phyloP scores from a whole-genome alignment of 2,329 filamentous ascomycete genomes.

The Verticillium isaacii region DNA sequence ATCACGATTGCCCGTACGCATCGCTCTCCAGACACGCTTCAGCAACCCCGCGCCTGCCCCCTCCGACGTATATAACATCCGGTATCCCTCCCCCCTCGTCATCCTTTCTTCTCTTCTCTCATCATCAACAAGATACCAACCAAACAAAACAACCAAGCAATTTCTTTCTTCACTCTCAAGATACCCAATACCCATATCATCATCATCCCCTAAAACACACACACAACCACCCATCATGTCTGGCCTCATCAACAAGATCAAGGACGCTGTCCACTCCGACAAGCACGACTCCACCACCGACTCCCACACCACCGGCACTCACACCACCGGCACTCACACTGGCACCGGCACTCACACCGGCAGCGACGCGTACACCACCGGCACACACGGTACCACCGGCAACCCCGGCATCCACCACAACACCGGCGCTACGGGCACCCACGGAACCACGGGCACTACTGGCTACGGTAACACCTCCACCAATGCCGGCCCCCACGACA shows the following conservation, averaged over 20 bases:
- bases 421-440: conserved; percentile 6
- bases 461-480: conserved; percentile 18
- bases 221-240: conserved; percentile 42
- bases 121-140: conserved; percentile 11
- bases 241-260: conserved; percentile 54
- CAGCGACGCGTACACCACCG: conserved; percentile 11
- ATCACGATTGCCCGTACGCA: neutral
- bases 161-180: conserved; percentile 4
- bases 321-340: conserved; percentile 20
- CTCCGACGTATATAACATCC: conserved; percentile 11
- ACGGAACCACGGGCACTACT: conserved; percentile 8
- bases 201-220: neutral
- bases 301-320: conserved; percentile 5
- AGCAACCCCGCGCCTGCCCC: neutral
- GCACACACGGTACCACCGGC: conserved; percentile 18
- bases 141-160: conserved; percentile 6
- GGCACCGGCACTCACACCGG: conserved; percentile 9
- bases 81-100: conserved; percentile 3
- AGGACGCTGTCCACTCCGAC: conserved; percentile 47
- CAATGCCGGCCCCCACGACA: conserved; percentile 30
- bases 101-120: neutral
- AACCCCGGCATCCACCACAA: conserved; percentile 32
- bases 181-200: conserved; percentile 9
- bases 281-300: conserved; percentile 19
- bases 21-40: neutral